phyloP scores from a whole-genome alignment of 352 stramenopile genomes.

The Phytophthora podocarpi region DNA sequence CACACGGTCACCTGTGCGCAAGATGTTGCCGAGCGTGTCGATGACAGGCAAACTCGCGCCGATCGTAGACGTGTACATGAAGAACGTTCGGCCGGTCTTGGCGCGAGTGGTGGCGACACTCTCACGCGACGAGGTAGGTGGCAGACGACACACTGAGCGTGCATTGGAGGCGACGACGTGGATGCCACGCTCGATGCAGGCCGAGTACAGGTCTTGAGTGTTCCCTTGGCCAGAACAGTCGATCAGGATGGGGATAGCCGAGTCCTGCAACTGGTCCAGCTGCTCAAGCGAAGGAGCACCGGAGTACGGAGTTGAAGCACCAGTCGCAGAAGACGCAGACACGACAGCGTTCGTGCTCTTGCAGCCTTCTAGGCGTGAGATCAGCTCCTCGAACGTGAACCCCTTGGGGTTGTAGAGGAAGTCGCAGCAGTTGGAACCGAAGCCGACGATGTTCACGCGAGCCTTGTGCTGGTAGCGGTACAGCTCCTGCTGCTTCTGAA shows the following conservation, averaged over 20 bases:
- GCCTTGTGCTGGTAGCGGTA: slow-evolving; percentile 76
- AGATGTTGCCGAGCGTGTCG: slow-evolving; percentile 76
- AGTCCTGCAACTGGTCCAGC: slow-evolving; percentile 64
- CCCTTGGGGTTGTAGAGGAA: slow-evolving; percentile 66
- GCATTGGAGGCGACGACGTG: slow-evolving; percentile 79
- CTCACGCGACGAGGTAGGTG: slow-evolving; percentile 58
- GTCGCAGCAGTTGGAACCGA: slow-evolving; percentile 62
- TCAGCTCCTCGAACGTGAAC: slow-evolving; percentile 56
- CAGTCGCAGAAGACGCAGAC: slow-evolving; percentile 13
- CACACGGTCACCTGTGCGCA: slow-evolving; percentile 74
- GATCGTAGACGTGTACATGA: slow-evolving; percentile 85
- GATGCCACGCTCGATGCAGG: slow-evolving; percentile 71
- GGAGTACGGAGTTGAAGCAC: slow-evolving; percentile 28
- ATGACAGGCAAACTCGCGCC: slow-evolving; percentile 72
- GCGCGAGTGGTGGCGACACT: slow-evolving; percentile 50
- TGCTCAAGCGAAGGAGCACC: slow-evolving; percentile 54
- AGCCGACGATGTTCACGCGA: slow-evolving; percentile 71
- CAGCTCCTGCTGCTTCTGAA: slow-evolving; percentile 62
- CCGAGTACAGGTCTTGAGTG: slow-evolving; percentile 59
- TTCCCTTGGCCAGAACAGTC: slow-evolving; percentile 70
- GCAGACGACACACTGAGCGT: slow-evolving; percentile 55
- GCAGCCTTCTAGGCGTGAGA: slow-evolving; percentile 46
- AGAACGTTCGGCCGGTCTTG: slow-evolving; percentile 60
- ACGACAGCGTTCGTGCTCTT: slow-evolving; percentile 39
- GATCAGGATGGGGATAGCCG: slow-evolving; percentile 73